These are phyloP conservation scores for Usnea hakonensis DNA, from an alignment of 495 filamentous ascomycete species.

Conservation along the genomic window DNA sequence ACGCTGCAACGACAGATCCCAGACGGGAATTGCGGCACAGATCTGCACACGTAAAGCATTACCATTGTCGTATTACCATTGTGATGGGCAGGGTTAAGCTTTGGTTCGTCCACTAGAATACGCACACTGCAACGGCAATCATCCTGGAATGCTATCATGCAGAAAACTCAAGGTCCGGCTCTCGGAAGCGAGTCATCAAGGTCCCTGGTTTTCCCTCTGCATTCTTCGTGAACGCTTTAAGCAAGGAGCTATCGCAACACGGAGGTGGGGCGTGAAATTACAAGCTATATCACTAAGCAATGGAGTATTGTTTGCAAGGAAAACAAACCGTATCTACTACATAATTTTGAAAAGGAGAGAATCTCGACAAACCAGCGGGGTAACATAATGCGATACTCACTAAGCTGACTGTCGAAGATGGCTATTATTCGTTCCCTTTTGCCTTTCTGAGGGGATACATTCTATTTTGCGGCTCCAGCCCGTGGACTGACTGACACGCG, in stretches of 20 bases:
- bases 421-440: neutral
- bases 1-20: neutral
- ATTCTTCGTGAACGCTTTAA: neutral
- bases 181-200: neutral
- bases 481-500: neutral
- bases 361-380: too few relatives aligned
- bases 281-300: neutral
- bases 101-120: too few relatives aligned
- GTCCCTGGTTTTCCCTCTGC: neutral
- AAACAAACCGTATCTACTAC: too few relatives aligned
- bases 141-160: neutral
- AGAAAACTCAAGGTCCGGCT: too few relatives aligned
- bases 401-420: neutral
- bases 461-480: neutral
- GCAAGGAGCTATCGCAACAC: neutral
- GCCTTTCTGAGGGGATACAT: neutral
- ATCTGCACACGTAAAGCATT: neutral
- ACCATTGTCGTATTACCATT: too few relatives aligned
- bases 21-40: neutral
- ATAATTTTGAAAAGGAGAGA: too few relatives aligned
- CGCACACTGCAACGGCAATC: too few relatives aligned
- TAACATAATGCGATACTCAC: neutral
- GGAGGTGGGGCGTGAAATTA: neutral
- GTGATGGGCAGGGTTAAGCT: neutral
- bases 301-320: too few relatives aligned